phyloP scores from a whole-genome alignment of 345 rosid genomes.

The Cardamine occulta region DNA sequence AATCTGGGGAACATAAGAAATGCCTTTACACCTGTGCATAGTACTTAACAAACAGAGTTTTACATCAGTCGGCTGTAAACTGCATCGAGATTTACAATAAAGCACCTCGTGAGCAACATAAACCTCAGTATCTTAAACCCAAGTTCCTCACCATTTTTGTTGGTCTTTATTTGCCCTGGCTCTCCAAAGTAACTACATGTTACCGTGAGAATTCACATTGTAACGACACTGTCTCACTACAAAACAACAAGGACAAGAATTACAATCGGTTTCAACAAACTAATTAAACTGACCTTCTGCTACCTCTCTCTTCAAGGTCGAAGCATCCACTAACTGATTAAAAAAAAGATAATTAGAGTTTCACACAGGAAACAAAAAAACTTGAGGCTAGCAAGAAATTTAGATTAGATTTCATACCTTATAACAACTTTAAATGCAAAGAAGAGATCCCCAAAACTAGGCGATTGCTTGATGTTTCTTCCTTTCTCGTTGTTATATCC shows the following conservation, averaged over 20 bases:
- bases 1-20: slow-evolving; percentile 51
- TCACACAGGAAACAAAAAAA: background rate
- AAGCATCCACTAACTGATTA: slow-evolving; percentile 81
- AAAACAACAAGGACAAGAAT: background rate
- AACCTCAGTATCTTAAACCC: slow-evolving; percentile 87
- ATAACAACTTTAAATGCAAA: no score
- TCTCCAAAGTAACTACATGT: slow-evolving; percentile 94
- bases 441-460: no score
- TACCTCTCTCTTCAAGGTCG: slow-evolving; percentile 92
- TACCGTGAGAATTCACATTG: slow-evolving; percentile 3
- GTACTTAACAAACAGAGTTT: slow-evolving; percentile 10
- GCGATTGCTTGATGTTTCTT: slow-evolving; percentile 32
- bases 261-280: background rate
- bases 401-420: no score
- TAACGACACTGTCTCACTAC: background rate
- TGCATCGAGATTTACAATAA: background rate
- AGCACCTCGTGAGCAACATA: slow-evolving; percentile 85
- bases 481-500: slow-evolving; percentile 54
- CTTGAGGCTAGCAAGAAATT: no score
- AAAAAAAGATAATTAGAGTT: background rate
- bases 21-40: background rate
- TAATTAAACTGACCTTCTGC: slow-evolving; percentile 63
- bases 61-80: background rate
- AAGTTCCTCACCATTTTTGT: slow-evolving; percentile 81
- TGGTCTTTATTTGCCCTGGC: slow-evolving; percentile 74